Evolutionary conservation across 2,329 filamentous ascomycete species (phyloP).

Genomic region (Tricladium varicosporioides): DNA sequence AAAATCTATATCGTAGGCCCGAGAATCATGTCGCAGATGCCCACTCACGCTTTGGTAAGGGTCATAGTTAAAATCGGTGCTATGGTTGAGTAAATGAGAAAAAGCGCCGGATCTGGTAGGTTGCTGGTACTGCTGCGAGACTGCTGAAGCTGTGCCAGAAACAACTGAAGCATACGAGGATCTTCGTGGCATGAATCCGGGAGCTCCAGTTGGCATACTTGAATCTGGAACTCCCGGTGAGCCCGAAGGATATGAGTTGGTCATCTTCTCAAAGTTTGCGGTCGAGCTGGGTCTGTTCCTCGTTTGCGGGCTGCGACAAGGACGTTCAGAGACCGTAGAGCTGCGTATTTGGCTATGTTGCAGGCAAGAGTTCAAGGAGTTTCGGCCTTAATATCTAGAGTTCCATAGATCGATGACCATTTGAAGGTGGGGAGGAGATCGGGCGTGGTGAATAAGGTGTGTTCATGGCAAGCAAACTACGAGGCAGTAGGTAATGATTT

Average conservation of each 20-base stretch:
- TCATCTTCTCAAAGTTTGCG: slow-evolving; percentile 18
- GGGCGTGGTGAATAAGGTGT: slow-evolving; percentile 16
- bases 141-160: slow-evolving; percentile 44
- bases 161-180: slow-evolving; percentile 63
- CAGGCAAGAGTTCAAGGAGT: too few species aligned
- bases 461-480: slow-evolving; percentile 21
- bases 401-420: slow-evolving; percentile 13
- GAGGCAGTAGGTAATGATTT: background rate
- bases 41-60: slow-evolving; percentile 22
- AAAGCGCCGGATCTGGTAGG: slow-evolving; percentile 32
- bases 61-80: slow-evolving; percentile 28
- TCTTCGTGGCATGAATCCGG: slow-evolving; percentile 45
- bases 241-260: slow-evolving; percentile 32
- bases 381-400: slow-evolving; percentile 3
- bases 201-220: slow-evolving; percentile 35
- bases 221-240: slow-evolving; percentile 32
- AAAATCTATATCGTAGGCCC: slow-evolving; percentile 29
- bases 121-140: slow-evolving; percentile 25
- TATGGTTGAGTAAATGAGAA: slow-evolving; percentile 29
- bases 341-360: too few species aligned
- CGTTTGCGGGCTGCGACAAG: background rate
- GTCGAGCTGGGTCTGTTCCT: background rate
- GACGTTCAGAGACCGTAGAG: too few species aligned
- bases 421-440: slow-evolving; percentile 18
- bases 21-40: slow-evolving; percentile 26